These are phyloP conservation scores for Penicillium nucicola DNA, from an alignment of 495 filamentous ascomycete genomes.

Conservation along the genomic window DNA sequence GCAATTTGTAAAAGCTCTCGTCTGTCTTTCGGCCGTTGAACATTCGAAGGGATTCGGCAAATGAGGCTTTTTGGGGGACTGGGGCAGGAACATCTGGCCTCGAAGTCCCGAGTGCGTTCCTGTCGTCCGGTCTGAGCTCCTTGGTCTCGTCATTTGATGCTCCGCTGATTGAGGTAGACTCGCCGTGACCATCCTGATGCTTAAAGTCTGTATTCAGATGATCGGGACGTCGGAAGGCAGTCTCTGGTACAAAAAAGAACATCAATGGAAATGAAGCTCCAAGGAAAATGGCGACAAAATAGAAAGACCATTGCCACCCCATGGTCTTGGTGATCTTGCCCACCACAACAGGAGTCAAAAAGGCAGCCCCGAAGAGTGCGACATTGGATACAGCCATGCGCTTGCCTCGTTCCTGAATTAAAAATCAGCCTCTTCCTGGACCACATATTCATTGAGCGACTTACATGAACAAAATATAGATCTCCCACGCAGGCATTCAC, in stretches of 20 bases:
- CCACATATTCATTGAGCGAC: conserved; percentile 14
- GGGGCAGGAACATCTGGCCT: conserved; percentile 8
- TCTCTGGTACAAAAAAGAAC: conserved; percentile 82
- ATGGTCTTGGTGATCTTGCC: conserved; percentile 78
- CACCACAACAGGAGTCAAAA: conserved; percentile 85
- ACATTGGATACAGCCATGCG: conserved; percentile 91
- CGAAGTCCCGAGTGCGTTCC: background rate
- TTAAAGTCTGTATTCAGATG: conserved; percentile 61
- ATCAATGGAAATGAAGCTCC: conserved; percentile 61
- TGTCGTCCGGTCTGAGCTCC: conserved; percentile 4
- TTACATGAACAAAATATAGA: conserved; percentile 72
- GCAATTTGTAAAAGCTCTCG: conserved; percentile 56
- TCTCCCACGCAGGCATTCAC: conserved; percentile 78
- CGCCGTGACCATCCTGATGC: conserved; percentile 10
- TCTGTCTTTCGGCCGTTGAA: conserved; percentile 82
- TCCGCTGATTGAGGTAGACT: conserved; percentile 9
- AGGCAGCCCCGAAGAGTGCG: conserved; percentile 85
- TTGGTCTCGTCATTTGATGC: conserved; percentile 13
- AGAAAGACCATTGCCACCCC: conserved; percentile 77
- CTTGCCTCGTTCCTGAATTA: conserved; percentile 66
- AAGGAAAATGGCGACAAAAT: conserved; percentile 66
- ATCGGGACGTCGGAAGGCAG: conserved; percentile 65
- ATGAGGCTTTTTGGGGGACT: conserved; percentile 46
- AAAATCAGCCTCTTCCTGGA: background rate
- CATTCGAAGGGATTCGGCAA: conserved; percentile 53